A percentile compares a stretch with the other conserved stretches of the same genome.
Evolutionary conservation across 768 basidiomycete species (phyloP).

Genomic region (Leccinum subgranulosum): DNA sequence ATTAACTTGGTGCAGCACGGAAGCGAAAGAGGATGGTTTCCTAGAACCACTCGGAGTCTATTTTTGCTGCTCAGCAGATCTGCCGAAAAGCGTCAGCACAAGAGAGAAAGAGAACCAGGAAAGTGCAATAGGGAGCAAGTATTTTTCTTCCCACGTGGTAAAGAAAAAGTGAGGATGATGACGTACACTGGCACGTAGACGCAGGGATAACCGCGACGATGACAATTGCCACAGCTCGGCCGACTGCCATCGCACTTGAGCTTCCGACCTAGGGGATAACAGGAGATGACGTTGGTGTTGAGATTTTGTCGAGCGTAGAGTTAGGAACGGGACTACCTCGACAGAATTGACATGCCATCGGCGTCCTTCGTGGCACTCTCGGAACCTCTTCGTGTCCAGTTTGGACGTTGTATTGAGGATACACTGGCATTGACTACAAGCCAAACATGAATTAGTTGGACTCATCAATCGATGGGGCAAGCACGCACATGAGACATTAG

Average conservation of each 20-base stretch:
- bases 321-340: conserved; percentile 41
- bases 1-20: conserved; percentile 10
- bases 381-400: conserved; percentile 19
- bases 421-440: conserved; percentile 10
- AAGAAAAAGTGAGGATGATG: not conserved
- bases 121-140: not conserved
- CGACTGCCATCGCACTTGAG: conserved; percentile 68
- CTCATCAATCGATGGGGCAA: not conserved
- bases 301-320: not conserved
- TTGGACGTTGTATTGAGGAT: conserved; percentile 13
- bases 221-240: conserved; percentile 66
- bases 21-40: conserved; percentile 19
- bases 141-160: conserved; percentile 2
- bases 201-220: conserved; percentile 56
- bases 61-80: conserved; percentile 30
- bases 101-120: not conserved
- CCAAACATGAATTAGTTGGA: not conserved
- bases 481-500: conserved; percentile 26
- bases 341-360: conserved; percentile 76
- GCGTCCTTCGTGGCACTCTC: conserved; percentile 44
- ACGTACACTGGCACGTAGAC: conserved; percentile 65
- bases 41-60: conserved; percentile 24
- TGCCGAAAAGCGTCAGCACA: conserved; percentile 11
- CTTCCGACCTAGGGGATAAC: conserved; percentile 50
- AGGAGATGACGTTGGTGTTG: not conserved